Base-by-base conservation (phyloP, 129 eudicot species). In the Helianthus tuberosus region DNA sequence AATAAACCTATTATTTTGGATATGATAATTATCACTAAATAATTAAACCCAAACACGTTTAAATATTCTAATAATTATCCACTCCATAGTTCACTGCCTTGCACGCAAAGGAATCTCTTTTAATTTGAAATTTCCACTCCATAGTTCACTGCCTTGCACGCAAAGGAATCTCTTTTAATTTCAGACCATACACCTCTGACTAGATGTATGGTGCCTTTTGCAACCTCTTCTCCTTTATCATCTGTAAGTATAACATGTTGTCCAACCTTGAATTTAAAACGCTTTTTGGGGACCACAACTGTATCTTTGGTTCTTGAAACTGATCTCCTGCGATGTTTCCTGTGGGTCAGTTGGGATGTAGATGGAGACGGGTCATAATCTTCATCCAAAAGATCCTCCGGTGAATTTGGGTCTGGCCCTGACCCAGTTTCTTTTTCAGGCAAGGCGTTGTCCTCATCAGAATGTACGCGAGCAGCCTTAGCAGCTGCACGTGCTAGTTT, bases 401-500 rank as follows among this genome's bases (percentile, higher is more conserved):
- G 82, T 48, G 84, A 57, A 49, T 84, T 52, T 5, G 78, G 68
- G 53, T 23, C 79, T 1, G 38, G 14, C 10, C 74, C 83, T 5
- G 75, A 59, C 46, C 84, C 77, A 9, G 72, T 84, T 73, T 79
- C 89, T 68, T 77, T 85, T 36, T 83, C 86, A 44, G 63, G 71
- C 25, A 16, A 8, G 68, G 57, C 13, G 59, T 68, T 59, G 39
- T 75, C 86, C 48, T 49, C 79, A 25, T 71, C 87, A 20, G 82
- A 39, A 10, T 68, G 25, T 69, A 27, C 76, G 12, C 82, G 85
- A 10, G 51, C 83, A 74, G 88, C 86, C 76, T 87, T 92, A 38
- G 91, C 93, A 32, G 89, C 93, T 16, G 79, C 83, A 57, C 92
- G 98, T 3, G 94, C 91, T 16, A 79, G 75, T 85, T 76, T 89